A percentile compares a stretch with the other conserved stretches of the same genome.
Conservation (phyloP, 306 rosid species). For the Castanea crenata region DNA sequence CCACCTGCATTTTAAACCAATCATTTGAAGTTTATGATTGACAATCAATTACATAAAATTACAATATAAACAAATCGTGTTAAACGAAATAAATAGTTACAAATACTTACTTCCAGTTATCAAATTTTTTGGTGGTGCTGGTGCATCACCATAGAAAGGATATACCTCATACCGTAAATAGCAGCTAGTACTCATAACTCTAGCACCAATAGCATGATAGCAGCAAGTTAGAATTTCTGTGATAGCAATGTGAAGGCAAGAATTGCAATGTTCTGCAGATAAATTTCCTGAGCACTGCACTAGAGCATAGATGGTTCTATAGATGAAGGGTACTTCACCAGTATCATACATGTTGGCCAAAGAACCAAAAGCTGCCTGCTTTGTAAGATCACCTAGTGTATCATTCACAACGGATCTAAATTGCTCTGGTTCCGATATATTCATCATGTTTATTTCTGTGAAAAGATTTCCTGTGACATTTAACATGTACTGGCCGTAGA, state of each 20-base stretch:
- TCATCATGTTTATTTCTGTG: slow-evolving; percentile 7
- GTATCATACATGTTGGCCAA: slow-evolving; percentile 43
- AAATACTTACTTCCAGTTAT: slow-evolving; percentile 32
- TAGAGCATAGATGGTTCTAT: slow-evolving; percentile 40
- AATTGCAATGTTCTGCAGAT: slow-evolving; percentile 37
- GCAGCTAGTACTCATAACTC: slow-evolving; percentile 56
- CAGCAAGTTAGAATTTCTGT: slow-evolving; percentile 26
- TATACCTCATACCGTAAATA: slow-evolving; percentile 60
- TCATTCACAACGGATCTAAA: slow-evolving; percentile 32
- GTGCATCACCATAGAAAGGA: slow-evolving; percentile 37
- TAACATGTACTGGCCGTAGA: slow-evolving; percentile 32
- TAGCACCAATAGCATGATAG: slow-evolving; percentile 53
- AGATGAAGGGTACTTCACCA: slow-evolving; percentile 30
- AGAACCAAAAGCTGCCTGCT: slow-evolving; percentile 32
- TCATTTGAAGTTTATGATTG: background rate
- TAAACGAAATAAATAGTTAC: too few species aligned
- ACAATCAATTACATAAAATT: background rate
- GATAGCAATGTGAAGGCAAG: slow-evolving; percentile 46
- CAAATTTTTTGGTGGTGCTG: slow-evolving; percentile 20
- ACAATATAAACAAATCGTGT: background rate
- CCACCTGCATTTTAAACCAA: slow-evolving; percentile 33
- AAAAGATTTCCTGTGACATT: slow-evolving; percentile 30
- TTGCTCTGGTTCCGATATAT: slow-evolving; percentile 30
- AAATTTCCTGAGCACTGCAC: slow-evolving; percentile 64
- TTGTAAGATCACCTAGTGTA: slow-evolving; percentile 35